phyloP scores from a whole-genome alignment of 108 stramenopile species.

The Cylindrotheca closterium region DNA sequence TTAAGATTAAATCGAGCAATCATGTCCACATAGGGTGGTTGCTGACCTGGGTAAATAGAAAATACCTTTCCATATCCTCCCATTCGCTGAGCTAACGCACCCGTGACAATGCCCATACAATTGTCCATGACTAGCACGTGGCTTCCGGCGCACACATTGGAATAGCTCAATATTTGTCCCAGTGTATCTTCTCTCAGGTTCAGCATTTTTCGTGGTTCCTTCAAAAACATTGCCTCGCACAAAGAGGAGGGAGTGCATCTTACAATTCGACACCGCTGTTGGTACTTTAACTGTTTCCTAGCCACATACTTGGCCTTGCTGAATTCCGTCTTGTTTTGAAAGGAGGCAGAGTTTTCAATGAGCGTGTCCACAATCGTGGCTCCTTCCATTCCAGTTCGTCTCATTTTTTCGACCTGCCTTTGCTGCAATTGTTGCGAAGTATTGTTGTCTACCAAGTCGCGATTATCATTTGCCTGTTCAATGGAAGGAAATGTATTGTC shows the following conservation, averaged over 20 bases:
- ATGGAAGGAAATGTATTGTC: slow-evolving; percentile 29
- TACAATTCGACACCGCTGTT: slow-evolving; percentile 77
- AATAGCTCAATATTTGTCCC: slow-evolving; percentile 70
- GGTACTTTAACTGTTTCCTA: slow-evolving; percentile 80
- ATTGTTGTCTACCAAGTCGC: slow-evolving; percentile 76
- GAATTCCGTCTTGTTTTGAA: slow-evolving; percentile 79
- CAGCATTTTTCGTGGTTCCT: slow-evolving; percentile 56
- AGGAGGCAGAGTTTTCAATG: slow-evolving; percentile 80
- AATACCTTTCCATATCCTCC: slow-evolving; percentile 83
- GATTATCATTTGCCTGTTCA: slow-evolving; percentile 70
- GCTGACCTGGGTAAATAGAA: slow-evolving; percentile 65
- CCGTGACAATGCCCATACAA: slow-evolving; percentile 70
- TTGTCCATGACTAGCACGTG: slow-evolving; percentile 72
- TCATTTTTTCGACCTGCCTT: slow-evolving; percentile 40
- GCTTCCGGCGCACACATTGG: slow-evolving; percentile 84
- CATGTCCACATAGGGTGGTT: slow-evolving; percentile 73
- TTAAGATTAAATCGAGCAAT: slow-evolving; percentile 65
- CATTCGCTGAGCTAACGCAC: slow-evolving; percentile 73
- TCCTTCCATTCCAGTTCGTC: slow-evolving; percentile 42
- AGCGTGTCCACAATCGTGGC: slow-evolving; percentile 70
- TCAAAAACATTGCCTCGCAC: slow-evolving; percentile 60
- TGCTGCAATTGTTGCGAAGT: slow-evolving; percentile 57
- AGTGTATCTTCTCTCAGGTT: slow-evolving; percentile 83
- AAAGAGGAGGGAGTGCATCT: slow-evolving; percentile 62
- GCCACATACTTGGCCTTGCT: slow-evolving; percentile 84